Conservation (phyloP, 768 basidiomycete species). For the Xerocomus potaroensis region DNA sequence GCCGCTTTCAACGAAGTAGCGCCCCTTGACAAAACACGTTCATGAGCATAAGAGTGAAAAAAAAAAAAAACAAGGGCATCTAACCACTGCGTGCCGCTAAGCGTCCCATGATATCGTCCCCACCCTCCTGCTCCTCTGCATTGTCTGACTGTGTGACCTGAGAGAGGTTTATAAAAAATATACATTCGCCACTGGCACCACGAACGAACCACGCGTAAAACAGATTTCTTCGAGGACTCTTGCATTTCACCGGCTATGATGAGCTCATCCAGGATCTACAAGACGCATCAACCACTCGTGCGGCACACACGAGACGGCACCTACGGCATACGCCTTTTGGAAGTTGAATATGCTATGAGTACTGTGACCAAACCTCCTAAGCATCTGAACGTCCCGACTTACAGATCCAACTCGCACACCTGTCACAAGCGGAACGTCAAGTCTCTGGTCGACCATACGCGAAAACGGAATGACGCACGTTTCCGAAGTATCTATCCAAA, state of each 20-base stretch:
- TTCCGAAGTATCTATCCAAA: slow-evolving; percentile 59
- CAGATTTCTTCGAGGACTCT: slow-evolving; percentile 79
- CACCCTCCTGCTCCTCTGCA: slow-evolving; percentile 81
- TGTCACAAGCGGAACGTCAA: slow-evolving; percentile 24
- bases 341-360: slow-evolving; percentile 90
- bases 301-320: slow-evolving; percentile 8
- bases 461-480: slow-evolving; percentile 26
- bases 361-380: not conserved
- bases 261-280: slow-evolving; percentile 84
- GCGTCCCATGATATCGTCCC: slow-evolving; percentile 76
- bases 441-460: not conserved
- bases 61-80: slow-evolving; percentile 19
- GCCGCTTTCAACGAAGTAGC: slow-evolving; percentile 22
- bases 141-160: slow-evolving; percentile 84
- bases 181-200: slow-evolving; percentile 7
- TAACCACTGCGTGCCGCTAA: slow-evolving; percentile 72
- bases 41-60: slow-evolving; percentile 4
- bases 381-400: slow-evolving; percentile 20
- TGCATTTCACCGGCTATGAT: slow-evolving; percentile 92
- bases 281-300: not conserved
- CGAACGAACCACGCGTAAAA: slow-evolving; percentile 51
- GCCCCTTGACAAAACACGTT: slow-evolving; percentile 25
- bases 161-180: not conserved
- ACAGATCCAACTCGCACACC: slow-evolving; percentile 95
- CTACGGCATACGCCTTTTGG: slow-evolving; percentile 88